phyloP scores from a whole-genome alignment of 495 filamentous ascomycete species.

The Penicillium chermesinum region DNA sequence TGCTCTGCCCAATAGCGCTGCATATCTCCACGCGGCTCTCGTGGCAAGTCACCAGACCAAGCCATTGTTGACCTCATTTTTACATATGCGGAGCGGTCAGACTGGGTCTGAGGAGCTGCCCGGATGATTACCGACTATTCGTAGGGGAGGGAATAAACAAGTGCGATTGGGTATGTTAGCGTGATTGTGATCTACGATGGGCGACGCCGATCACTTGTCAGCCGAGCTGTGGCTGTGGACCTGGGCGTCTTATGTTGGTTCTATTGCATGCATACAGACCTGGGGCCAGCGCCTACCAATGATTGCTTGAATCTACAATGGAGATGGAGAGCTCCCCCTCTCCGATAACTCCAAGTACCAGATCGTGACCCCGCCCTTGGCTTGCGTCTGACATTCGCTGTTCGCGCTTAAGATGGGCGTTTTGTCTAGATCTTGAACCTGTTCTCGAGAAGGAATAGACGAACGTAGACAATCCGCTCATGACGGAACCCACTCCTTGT shows the following conservation, averaged over 20 bases:
- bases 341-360: neutral
- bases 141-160: neutral
- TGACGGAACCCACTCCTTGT: no score
- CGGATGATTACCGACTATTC: no score
- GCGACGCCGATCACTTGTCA: slow-evolving; percentile 1
- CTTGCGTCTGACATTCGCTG: no score
- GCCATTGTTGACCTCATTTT: no score
- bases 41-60: neutral
- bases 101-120: no score
- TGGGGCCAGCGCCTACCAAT: neutral
- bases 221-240: neutral
- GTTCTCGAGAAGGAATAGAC: neutral
- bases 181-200: slow-evolving; percentile 12
- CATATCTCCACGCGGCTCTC: neutral
- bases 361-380: neutral
- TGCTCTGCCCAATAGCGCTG: neutral
- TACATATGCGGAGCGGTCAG: no score
- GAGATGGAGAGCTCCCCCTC: no score
- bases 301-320: no score
- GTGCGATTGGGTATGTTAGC: slow-evolving; percentile 1
- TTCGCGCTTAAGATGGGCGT: no score
- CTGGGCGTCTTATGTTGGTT: neutral
- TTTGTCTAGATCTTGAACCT: neutral
- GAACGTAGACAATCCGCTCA: no score
- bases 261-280: neutral